Evolutionary conservation across 495 filamentous ascomycete genomes (phyloP), one percentile per base, ranked within the genome.

Genomic region (Daldinia decipiens): DNA sequence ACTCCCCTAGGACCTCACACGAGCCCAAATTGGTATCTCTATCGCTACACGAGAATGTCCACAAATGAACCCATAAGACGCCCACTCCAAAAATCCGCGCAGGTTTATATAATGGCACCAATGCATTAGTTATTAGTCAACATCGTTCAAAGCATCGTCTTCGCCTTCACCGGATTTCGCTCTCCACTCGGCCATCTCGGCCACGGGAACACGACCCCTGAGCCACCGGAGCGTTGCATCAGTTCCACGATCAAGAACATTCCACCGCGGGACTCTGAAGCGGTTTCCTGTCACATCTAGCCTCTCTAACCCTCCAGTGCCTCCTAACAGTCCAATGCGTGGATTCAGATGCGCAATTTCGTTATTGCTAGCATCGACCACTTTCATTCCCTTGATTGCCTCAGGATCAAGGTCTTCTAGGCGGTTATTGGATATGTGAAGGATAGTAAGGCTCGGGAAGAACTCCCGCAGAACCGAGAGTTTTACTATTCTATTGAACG

Each of bases 261-360:
- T 92, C 85, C 90, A 93, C 43, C 91, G 85, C n/a, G 95, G 95
- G 47, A 97, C 94, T 19, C 91, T 81, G 77, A 97, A 97, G 29
- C 84, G 84, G 77, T 97, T 97, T 8, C 92, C 92, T 21, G 86
- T 88, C 17, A 97, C 89, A 51, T 93, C 87, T 11, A 88, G 63
- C 58, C 74, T 76, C 74, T 85, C 81, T 17, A 87, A 76, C 5
- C 86, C 85, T 56, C 86, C 83, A 56, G 79, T 80, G 43, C 88
- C 83, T n/a, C 84, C 86, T 17, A 94, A 77, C 36, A 97, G 77
- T 2, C 95, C 94, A 12, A 98, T 83, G 15, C 88, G 86, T 1
- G 94, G 91, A 53, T 94, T 91, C 19, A 98, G 83, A 29, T 84
- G 84, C 27, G 83, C 86, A 65, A 98, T 91, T 45, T 93, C 90